Evolutionary conservation across 495 filamentous ascomycete genomes (phyloP).

Genomic region (Podospora didyma): DNA sequence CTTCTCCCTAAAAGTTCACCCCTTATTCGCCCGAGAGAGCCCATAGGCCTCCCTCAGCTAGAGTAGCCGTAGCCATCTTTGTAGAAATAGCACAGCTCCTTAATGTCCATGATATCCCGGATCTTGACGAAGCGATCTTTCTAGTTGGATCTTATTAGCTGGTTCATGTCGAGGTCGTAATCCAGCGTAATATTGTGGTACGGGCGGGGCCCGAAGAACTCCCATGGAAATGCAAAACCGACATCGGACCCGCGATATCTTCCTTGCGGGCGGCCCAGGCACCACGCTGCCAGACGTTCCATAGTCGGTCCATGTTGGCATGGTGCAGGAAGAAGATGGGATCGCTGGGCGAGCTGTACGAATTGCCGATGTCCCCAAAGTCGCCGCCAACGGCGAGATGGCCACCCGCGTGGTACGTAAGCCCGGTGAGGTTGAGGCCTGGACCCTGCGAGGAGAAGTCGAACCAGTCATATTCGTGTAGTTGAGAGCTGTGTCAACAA

Average conservation of each 20-base stretch:
- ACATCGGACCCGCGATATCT: slow-evolving; percentile 34
- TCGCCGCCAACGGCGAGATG: slow-evolving; percentile 5
- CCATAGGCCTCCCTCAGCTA: too few species aligned
- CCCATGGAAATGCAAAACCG: slow-evolving; percentile 28
- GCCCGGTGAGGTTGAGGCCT: not conserved
- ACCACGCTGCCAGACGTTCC: slow-evolving; percentile 56
- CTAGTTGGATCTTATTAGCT: slow-evolving; percentile 12
- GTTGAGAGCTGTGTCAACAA: not conserved
- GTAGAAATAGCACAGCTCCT: slow-evolving; percentile 33
- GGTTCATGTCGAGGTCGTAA: slow-evolving; percentile 23
- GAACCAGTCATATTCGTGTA: not conserved
- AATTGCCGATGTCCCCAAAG: slow-evolving; percentile 19
- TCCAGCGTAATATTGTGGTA: slow-evolving; percentile 36
- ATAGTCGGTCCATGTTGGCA: slow-evolving; percentile 56
- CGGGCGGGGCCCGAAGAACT: slow-evolving; percentile 27
- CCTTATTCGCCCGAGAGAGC: too few species aligned
- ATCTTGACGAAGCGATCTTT: slow-evolving; percentile 20
- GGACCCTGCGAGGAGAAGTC: not conserved
- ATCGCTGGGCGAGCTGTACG: slow-evolving; percentile 36
- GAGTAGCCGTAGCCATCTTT: not conserved
- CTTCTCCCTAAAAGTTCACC: too few species aligned
- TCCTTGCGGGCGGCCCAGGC: slow-evolving; percentile 17
- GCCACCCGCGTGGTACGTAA: slow-evolving; percentile 7
- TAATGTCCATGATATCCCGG: slow-evolving; percentile 30
- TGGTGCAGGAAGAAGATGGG: slow-evolving; percentile 64